phyloP scores from a whole-genome alignment of 177 flowering plant genomes.

The Vitis hybrid region DNA sequence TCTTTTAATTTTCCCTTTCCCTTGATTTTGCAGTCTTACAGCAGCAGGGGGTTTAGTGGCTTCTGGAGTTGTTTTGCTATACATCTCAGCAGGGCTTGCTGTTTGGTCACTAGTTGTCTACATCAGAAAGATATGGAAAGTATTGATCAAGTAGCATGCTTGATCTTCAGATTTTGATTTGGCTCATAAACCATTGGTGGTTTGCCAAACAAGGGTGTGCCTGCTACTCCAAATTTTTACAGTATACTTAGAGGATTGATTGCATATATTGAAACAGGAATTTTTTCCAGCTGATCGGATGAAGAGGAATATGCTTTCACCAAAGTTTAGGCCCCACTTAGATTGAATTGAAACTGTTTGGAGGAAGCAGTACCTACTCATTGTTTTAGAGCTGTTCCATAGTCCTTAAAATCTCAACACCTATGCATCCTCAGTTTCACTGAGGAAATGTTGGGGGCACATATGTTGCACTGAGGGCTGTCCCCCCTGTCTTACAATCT shows the following conservation, averaged over 20 bases:
- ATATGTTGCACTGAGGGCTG: not conserved
- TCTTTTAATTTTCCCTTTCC: no score
- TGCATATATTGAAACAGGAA: not conserved
- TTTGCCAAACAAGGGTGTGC: constrained; percentile 1
- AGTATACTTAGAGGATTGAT: not conserved
- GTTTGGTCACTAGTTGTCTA: constrained; percentile 88
- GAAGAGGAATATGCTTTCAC: not conserved
- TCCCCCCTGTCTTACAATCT: not conserved
- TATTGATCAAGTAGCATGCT: constrained; percentile 54
- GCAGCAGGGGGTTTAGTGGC: constrained; percentile 53
- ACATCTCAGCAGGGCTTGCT: constrained; percentile 87
- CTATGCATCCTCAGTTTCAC: not conserved
- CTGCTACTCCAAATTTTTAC: not conserved
- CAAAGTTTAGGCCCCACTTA: not conserved
- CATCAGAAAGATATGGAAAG: constrained; percentile 82
- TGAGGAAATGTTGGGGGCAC: not conserved
- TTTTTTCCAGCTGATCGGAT: not conserved
- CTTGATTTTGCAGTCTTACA: constrained; percentile 51
- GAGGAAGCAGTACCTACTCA: not conserved
- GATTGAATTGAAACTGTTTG: not conserved
- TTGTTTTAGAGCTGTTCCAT: not conserved
- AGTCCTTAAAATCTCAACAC: not conserved
- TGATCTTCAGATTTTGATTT: not conserved
- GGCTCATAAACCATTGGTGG: not conserved
- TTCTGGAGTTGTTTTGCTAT: constrained; percentile 76